Conservation (phyloP, 2,329 filamentous ascomycete species). For the Pestalotiopsis sp. region DNA sequence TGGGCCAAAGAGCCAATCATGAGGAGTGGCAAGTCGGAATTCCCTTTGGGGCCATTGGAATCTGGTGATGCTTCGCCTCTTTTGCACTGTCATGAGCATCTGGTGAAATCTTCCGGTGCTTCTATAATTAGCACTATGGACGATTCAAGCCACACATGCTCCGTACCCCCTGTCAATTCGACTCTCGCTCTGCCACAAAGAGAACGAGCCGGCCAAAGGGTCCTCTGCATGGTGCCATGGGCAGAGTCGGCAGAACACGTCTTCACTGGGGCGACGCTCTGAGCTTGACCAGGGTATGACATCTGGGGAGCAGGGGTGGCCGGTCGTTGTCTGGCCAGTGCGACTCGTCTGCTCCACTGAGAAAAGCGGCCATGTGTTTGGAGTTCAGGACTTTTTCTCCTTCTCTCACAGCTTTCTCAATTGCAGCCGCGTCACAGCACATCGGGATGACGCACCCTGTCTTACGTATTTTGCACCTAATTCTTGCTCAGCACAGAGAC, state of each 20-base stretch:
- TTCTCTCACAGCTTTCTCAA: not conserved
- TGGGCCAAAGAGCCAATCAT: not conserved
- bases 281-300: not conserved
- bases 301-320: not conserved
- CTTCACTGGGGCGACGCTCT: not conserved
- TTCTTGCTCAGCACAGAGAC: not conserved
- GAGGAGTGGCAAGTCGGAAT: not conserved
- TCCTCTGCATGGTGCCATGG: not conserved
- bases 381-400: slow-evolving; percentile 1
- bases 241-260: not conserved
- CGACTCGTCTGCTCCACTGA: not conserved
- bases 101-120: not conserved
- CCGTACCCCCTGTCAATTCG: not conserved
- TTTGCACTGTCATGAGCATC: not conserved
- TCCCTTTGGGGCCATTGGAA: not conserved
- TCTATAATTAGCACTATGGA: not conserved
- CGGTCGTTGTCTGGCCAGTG: not conserved
- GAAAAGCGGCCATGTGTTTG: slow-evolving; percentile 2
- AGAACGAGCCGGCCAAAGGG: not conserved
- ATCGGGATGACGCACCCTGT: slow-evolving; percentile 1
- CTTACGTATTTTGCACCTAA: slow-evolving; percentile 7
- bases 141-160: not conserved
- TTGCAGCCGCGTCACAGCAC: slow-evolving; percentile 8
- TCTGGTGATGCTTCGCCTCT: not conserved
- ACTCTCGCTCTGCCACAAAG: not conserved